Evolutionary conservation across 202 grass and related monocot species (phyloP), one percentile per base, ranked within the genome.

Genomic region (Carex sylvatica): DNA sequence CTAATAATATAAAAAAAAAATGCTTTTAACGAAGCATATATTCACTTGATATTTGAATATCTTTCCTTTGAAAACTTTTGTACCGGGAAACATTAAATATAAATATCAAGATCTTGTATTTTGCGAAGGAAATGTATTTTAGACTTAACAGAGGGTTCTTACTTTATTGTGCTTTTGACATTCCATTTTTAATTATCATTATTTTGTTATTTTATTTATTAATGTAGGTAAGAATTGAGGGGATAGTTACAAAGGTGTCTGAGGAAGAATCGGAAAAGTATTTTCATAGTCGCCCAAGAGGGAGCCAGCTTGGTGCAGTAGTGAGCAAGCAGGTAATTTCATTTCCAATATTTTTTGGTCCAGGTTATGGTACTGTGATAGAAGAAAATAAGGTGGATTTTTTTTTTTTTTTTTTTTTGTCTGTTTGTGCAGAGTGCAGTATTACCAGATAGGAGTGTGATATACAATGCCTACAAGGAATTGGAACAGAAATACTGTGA

Each of bases 261-360:
- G 82, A 89, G 70, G 72, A 79, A 83, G 91, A 80, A 85, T 93
- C 91, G 85, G 88, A 93, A 54, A 85, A 81, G 44, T 93, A 93
- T 87, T 93, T 93, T 68, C 89, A 93, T 79, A 91, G 91, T 74
- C 91, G 91, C 44, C 91, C 91, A 91, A 86, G 78, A 81, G 92
- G 92, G 70, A 94, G 92, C 80, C 92, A 94, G 75, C 95, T 98
- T 87, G 95, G 92, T 85, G 95, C 95, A 63, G 87, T 91, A 59
- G 90, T 88, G 51, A 98, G 95, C 92, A 91, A 98, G 76, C 95
- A 98, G 95, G 95, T 98, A 55, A 64, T 84, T 60, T 87, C 47
- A 71, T 63, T 72, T 61, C 56, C 54, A 9, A 47, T n/a, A 7
- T 31, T 2, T 20, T 55, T 70, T 62, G 63, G 53, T 71, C 3